Evolutionary conservation across 2,329 filamentous ascomycete species (phyloP).

Genomic region (Aspergillus phoenicis): DNA sequence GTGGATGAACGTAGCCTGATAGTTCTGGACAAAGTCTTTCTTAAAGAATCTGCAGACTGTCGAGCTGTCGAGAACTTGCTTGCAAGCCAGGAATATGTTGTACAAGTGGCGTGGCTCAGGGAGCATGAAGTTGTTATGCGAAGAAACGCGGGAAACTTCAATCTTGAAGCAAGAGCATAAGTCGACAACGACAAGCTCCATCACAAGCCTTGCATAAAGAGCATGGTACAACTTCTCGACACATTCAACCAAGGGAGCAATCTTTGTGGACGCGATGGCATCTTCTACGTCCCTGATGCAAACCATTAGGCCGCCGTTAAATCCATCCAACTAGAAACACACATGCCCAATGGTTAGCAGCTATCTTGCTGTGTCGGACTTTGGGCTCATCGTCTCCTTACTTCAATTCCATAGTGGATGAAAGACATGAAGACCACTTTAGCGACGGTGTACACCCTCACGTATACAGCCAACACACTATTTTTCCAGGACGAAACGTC

Average conservation of each 20-base stretch:
- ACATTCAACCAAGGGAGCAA: conserved; percentile 35
- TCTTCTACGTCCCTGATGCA: conserved; percentile 37
- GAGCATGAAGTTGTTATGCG: conserved; percentile 25
- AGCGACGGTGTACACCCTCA: conserved; percentile 39
- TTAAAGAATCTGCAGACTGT: conserved; percentile 32
- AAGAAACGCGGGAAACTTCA: conserved; percentile 23
- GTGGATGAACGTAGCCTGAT: conserved; percentile 34
- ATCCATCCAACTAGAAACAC: conserved; percentile 33
- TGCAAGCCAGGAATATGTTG: conserved; percentile 38
- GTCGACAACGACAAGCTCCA: conserved; percentile 41
- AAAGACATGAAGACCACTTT: conserved; percentile 39
- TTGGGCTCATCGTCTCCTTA: conserved; percentile 19
- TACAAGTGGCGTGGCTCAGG: conserved; percentile 40
- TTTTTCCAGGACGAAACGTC: conserved; percentile 27
- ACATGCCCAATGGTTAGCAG: background rate
- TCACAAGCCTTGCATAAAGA: conserved; percentile 39
- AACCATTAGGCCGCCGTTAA: conserved; percentile 31
- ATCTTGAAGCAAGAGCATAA: conserved; percentile 36
- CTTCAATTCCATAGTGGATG: conserved; percentile 38
- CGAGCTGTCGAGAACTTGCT: conserved; percentile 33
- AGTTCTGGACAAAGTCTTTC: conserved; percentile 28
- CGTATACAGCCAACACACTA: conserved; percentile 34
- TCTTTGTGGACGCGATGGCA: conserved; percentile 29
- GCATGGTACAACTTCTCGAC: conserved; percentile 42
- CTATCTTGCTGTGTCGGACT: background rate